These are phyloP conservation scores for Auricularia cornea DNA, from an alignment of 768 basidiomycete genomes.

Conservation along the genomic window DNA sequence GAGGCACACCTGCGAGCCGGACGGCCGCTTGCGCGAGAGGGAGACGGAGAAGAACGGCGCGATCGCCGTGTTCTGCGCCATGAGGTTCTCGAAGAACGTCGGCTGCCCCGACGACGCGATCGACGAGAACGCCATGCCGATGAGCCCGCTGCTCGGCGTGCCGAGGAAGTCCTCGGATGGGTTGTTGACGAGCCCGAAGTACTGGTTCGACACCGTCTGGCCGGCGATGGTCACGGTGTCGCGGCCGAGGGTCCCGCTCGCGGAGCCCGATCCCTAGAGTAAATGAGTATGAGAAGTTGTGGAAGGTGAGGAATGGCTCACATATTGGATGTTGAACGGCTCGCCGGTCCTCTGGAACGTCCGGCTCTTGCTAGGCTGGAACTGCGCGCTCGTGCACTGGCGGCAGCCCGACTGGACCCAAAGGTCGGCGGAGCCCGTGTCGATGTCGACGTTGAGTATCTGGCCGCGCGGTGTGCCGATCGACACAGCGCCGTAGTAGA, in stretches of 20 bases:
- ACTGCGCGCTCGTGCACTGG: conserved; percentile 31
- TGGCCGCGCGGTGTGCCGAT: conserved; percentile 55
- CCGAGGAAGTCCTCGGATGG: conserved; percentile 42
- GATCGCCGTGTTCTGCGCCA: conserved; percentile 31
- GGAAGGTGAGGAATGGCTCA: neutral
- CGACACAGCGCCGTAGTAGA: conserved; percentile 40
- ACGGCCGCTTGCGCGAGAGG: conserved; percentile 30
- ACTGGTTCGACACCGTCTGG: conserved; percentile 38
- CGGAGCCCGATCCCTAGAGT: conserved; percentile 34
- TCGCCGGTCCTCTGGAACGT: conserved; percentile 29
- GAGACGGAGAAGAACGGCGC: conserved; percentile 51
- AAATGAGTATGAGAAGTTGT: neutral
- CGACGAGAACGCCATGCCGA: conserved; percentile 54
- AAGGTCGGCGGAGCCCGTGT: conserved; percentile 61
- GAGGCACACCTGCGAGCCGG: conserved; percentile 45
- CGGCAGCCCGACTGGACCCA: conserved; percentile 42
- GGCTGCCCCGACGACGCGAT: conserved; percentile 38
- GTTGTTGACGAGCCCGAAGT: conserved; percentile 44
- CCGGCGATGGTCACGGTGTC: conserved; percentile 45
- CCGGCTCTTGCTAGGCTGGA: conserved; percentile 30
- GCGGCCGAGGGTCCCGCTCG: conserved; percentile 37
- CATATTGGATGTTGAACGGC: conserved; percentile 38
- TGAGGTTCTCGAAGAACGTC: conserved; percentile 60
- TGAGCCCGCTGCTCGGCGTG: conserved; percentile 48
- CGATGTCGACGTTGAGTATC: conserved; percentile 47